phyloP scores from a whole-genome alignment of 139 green algal species.

The Axilococcus clingmanii region DNA sequence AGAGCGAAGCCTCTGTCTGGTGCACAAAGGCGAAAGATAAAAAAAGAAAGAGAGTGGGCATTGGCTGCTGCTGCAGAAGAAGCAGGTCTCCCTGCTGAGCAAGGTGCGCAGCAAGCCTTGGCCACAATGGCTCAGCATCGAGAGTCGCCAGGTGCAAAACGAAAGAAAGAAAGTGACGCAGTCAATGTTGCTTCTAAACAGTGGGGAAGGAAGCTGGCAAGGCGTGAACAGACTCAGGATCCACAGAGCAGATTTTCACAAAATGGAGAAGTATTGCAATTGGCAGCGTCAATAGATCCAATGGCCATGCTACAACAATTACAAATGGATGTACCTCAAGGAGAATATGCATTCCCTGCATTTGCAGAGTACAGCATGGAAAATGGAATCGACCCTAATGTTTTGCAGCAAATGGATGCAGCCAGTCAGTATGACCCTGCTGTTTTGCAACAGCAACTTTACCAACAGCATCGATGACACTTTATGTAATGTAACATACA shows the following conservation, averaged over 20 bases:
- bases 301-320: slow-evolving; percentile 11
- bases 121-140: slow-evolving; percentile 2
- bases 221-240: too few relatives aligned
- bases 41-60: neutral
- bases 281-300: too few relatives aligned
- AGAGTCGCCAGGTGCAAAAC: too few relatives aligned
- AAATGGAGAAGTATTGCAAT: too few relatives aligned
- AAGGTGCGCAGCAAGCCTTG: slow-evolving; percentile 10
- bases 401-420: too few relatives aligned
- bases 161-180: too few relatives aligned
- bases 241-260: too few relatives aligned
- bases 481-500: neutral
- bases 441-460: neutral
- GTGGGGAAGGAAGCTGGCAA: too few relatives aligned
- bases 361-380: too few relatives aligned
- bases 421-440: too few relatives aligned
- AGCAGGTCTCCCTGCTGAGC: slow-evolving; percentile 1
- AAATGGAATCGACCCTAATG: too few relatives aligned
- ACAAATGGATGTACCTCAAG: neutral
- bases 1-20: slow-evolving; percentile 7
- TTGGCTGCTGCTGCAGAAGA: neutral
- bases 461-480: neutral
- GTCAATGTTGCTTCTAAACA: too few relatives aligned
- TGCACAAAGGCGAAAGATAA: slow-evolving; percentile 6
- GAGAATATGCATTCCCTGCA: neutral